Base-by-base conservation (phyloP, 768 basidiomycete genomes). In the Lentinula lateritia region DNA sequence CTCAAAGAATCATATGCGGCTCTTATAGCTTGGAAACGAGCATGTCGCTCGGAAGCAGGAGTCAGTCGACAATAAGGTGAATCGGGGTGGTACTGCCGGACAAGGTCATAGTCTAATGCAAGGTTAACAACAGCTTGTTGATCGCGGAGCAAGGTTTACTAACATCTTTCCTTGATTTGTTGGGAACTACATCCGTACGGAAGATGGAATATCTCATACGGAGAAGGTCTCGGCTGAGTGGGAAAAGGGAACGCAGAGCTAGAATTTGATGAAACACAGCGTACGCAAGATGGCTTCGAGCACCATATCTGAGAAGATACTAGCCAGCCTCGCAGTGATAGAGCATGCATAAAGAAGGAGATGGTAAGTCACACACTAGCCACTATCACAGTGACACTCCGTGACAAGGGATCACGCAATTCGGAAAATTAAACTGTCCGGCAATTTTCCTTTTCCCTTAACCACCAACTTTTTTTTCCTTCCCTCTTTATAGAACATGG, bases 41-140 rank as follows among this genome's bases (percentile, higher is more conserved):
- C 73, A 61, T 86, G 87, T 7, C 84, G 80, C 52, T 80, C 70
- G 43, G 73, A 67, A 6, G 82, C 68, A 0, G 82, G 69, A 18
- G 85, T 62, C 18, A 66, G 60, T 6, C 77, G 77, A 32, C 77
- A 75, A 9, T 74, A 69, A 3, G 77, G 73, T 3, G 84, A 83
- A 69, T 92, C 90, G 3, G 90, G 90, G 67, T 92, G 90, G 68
- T 90, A 83, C 9, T 77, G 69, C 50, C 86, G 84, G 42, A 88
- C 89, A 43, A 92, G 81, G 35, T 91, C 89, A 66, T 86, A 90
- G 70, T 91, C 90, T 90, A 63, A 45, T 10, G 43, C 8, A 60
- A 32, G 9, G 18, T 34, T 28, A 35, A 38, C 10, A 7, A 18
- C 3, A 6, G 15, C n/a, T 28, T 32, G 16, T 12, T 34, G 43